Percentiles rank a stretch among this genome's conserved stretches.
Conservation (phyloP, 331 rosid genomes). For the Quercus lobata region DNA sequence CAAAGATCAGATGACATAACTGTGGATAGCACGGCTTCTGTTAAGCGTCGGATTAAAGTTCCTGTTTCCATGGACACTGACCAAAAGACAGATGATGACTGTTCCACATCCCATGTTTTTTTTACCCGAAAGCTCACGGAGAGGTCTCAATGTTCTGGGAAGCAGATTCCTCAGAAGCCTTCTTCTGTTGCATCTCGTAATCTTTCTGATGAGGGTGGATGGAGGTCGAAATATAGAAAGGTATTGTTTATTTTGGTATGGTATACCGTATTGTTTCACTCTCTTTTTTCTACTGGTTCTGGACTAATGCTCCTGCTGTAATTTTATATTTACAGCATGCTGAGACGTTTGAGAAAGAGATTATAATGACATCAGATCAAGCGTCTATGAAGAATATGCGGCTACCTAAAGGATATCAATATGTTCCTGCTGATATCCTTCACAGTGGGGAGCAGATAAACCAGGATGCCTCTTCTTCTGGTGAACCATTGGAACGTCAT, state of each 20-base stretch:
- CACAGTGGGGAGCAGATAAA: conserved; percentile 68
- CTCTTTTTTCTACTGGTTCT: not conserved
- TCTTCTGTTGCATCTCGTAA: conserved; percentile 36
- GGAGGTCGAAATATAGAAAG: conserved; percentile 78
- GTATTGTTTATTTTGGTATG: conserved; percentile 24
- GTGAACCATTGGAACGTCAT: conserved; percentile 45
- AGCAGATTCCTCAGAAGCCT: conserved; percentile 82
- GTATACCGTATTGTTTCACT: not conserved
- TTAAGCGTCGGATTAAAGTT: conserved; percentile 51
- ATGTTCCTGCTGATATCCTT: conserved; percentile 94
- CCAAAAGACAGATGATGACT: conserved; percentile 76
- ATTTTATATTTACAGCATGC: conserved; percentile 51
- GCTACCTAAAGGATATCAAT: conserved; percentile 92
- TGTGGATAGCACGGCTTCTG: conserved; percentile 77
- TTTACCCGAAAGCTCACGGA: conserved; percentile 44
- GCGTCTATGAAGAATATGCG: conserved; percentile 86
- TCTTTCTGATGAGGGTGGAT: conserved; percentile 63
- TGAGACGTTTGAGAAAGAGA: conserved; percentile 82
- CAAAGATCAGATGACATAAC: conserved; percentile 94
- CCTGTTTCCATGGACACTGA: conserved; percentile 61
- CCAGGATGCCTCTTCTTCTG: conserved; percentile 55
- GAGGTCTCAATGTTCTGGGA: conserved; percentile 73
- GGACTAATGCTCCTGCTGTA: conserved; percentile 18
- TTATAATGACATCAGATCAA: conserved; percentile 97
- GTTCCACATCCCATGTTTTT: conserved; percentile 74